A percentile compares a stretch with the other conserved stretches of the same genome.
phyloP scores from a whole-genome alignment of 2,329 filamentous ascomycete genomes.

The Phaeosphaeriaceae sp. region DNA sequence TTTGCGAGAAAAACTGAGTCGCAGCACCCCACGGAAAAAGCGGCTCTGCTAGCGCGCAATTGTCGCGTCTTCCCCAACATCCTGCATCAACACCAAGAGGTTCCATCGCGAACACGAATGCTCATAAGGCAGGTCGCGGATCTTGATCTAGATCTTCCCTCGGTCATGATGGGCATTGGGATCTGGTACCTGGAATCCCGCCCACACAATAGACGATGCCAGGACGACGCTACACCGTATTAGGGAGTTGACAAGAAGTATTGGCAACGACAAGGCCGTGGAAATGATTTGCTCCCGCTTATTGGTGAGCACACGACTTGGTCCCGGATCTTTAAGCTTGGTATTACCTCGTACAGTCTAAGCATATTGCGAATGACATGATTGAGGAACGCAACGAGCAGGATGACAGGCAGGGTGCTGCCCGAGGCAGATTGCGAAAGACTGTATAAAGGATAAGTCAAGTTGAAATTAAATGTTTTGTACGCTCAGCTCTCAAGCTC shows the following conservation, averaged over 20 bases:
- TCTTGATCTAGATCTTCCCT: neutral
- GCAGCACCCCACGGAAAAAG: neutral
- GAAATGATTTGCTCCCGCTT: neutral
- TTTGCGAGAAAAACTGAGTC: neutral
- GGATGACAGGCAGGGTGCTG: neutral
- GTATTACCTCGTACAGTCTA: slow-evolving; percentile 3
- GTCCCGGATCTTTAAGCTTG: slow-evolving; percentile 6
- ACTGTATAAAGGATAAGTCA: slow-evolving; percentile 1
- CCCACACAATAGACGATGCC: slow-evolving; percentile 1
- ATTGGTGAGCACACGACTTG: slow-evolving; percentile 1
- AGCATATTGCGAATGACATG: slow-evolving; percentile 8
- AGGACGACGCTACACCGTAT: slow-evolving; percentile 5
- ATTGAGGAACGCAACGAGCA: neutral
- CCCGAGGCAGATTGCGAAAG: neutral
- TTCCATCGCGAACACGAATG: neutral
- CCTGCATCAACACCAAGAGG: neutral
- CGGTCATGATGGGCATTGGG: neutral
- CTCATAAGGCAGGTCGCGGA: slow-evolving; percentile 1
- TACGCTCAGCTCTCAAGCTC: neutral
- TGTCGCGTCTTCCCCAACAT: neutral
- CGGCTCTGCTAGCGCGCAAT: slow-evolving; percentile 1
- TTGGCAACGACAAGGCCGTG: slow-evolving; percentile 6
- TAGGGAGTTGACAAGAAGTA: slow-evolving; percentile 16
- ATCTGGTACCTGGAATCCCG: slow-evolving; percentile 2
- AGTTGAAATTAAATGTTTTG: neutral